These are phyloP conservation scores for Orbilia brochopaga DNA, from an alignment of 2,329 filamentous ascomycete genomes.

Conservation along the genomic window DNA sequence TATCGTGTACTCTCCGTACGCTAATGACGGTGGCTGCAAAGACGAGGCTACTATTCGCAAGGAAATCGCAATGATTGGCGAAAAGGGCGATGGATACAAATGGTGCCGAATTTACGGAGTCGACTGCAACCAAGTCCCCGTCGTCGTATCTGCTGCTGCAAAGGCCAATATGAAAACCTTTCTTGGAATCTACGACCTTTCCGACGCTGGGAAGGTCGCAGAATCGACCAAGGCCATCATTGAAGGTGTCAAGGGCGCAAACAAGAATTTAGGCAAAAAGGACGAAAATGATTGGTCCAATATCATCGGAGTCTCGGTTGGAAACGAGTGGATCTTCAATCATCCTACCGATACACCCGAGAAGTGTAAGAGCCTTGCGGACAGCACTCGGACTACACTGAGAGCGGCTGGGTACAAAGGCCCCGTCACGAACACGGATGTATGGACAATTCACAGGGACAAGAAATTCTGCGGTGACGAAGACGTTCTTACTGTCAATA, in stretches of 20 bases:
- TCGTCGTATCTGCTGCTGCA: conserved; percentile 69
- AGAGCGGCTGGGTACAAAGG: conserved; percentile 71
- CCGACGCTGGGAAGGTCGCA: conserved; percentile 60
- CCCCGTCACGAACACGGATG: conserved; percentile 79
- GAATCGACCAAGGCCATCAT: conserved; percentile 15
- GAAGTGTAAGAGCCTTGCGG: conserved; percentile 61
- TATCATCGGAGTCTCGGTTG: conserved; percentile 76
- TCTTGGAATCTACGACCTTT: conserved; percentile 73
- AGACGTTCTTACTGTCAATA: conserved; percentile 80
- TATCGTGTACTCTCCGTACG: conserved; percentile 67
- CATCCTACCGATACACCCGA: conserved; percentile 64
- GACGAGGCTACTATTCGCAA: conserved; percentile 66
- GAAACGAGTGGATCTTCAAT: conserved; percentile 79
- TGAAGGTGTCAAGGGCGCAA: conserved; percentile 61
- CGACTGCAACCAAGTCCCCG: conserved; percentile 75
- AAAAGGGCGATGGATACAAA: conserved; percentile 62
- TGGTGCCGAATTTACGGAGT: conserved; percentile 78
- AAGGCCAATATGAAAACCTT: conserved; percentile 73
- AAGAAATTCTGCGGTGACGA: conserved; percentile 69
- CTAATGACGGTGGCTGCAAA: conserved; percentile 69
- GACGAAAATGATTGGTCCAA: conserved; percentile 70
- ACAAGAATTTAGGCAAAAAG: conserved; percentile 67
- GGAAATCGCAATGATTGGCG: conserved; percentile 67
- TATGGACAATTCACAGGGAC: conserved; percentile 64
- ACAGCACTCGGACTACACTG: conserved; percentile 66